phyloP scores from a whole-genome alignment of 129 eudicot genomes.

The Arctium minus region DNA sequence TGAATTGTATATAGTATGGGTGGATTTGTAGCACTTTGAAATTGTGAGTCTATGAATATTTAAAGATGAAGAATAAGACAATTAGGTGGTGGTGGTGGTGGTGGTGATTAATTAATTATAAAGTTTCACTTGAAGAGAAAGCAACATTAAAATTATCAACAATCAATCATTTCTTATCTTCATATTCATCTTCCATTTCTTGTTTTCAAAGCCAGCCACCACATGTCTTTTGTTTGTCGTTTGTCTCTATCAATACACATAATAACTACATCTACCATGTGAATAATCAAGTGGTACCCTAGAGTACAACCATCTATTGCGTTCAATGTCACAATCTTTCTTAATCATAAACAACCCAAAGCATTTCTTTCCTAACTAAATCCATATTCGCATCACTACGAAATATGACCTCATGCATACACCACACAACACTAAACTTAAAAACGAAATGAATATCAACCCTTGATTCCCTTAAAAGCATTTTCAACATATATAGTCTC shows the following conservation, averaged over 20 bases:
- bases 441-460: background rate
- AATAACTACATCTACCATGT: background rate
- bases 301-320: constrained; percentile 9
- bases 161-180: constrained; percentile 36
- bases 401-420: background rate
- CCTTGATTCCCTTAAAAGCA: background rate
- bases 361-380: background rate
- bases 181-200: constrained; percentile 12
- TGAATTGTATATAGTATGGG: background rate
- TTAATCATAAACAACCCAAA: background rate
- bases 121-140: constrained; percentile 24
- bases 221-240: constrained; percentile 10
- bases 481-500: too few species aligned
- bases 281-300: constrained; percentile 3
- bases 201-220: constrained; percentile 37
- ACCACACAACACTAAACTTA: background rate
- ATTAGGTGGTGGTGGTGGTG: constrained; percentile 24
- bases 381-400: background rate
- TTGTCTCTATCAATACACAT: constrained; percentile 2
- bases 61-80: background rate
- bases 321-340: background rate
- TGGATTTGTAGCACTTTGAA: background rate
- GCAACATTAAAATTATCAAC: constrained; percentile 30
- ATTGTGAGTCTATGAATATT: background rate
- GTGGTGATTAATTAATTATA: constrained; percentile 17